Percentiles rank a stretch among this genome's conserved stretches.
Conservation (phyloP, 371 early-diverging fungal species). For the Lichtheimia corymbifera region DNA sequence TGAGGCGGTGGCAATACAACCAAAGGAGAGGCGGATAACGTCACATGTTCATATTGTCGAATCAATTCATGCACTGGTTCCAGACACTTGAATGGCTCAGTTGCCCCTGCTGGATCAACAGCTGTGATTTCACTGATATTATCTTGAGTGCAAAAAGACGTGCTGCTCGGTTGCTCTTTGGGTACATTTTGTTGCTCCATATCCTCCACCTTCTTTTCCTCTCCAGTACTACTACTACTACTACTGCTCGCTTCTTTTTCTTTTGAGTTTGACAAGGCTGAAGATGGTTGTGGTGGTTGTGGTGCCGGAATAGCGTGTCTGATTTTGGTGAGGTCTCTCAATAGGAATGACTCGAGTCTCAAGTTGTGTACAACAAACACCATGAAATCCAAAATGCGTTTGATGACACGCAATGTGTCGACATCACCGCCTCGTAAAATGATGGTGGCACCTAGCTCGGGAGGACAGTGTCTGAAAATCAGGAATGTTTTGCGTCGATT, state of each 20-base stretch:
- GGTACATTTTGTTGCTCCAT: not conserved
- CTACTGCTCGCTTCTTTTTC: too few relatives aligned
- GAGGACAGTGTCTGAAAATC: conserved; percentile 84
- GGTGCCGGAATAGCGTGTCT: conserved; percentile 2
- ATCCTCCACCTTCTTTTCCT: not conserved
- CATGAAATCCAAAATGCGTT: conserved; percentile 80
- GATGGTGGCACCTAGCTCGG: conserved; percentile 84
- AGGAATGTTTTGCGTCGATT: conserved; percentile 84
- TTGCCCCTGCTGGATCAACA: conserved; percentile 4
- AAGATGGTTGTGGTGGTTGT: not conserved
- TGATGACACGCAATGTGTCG: conserved; percentile 67
- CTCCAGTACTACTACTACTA: too few relatives aligned
- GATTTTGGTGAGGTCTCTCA: conserved; percentile 35
- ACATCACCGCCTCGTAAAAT: conserved; percentile 80
- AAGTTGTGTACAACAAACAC: conserved; percentile 84
- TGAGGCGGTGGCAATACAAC: conserved; percentile 86
- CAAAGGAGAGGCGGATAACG: conserved; percentile 87
- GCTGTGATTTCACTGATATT: conserved; percentile 8
- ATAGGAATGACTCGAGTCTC: conserved; percentile 81
- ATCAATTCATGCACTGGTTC: conserved; percentile 40
- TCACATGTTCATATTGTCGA: conserved; percentile 61
- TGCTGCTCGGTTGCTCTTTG: conserved; percentile 3
- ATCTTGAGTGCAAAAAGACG: conserved; percentile 14
- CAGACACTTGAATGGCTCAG: conserved; percentile 9
- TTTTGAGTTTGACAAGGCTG: too few relatives aligned